Evolutionary conservation across 129 eudicot genomes (phyloP).

Genomic region (Smallanthus sonchifolius): DNA sequence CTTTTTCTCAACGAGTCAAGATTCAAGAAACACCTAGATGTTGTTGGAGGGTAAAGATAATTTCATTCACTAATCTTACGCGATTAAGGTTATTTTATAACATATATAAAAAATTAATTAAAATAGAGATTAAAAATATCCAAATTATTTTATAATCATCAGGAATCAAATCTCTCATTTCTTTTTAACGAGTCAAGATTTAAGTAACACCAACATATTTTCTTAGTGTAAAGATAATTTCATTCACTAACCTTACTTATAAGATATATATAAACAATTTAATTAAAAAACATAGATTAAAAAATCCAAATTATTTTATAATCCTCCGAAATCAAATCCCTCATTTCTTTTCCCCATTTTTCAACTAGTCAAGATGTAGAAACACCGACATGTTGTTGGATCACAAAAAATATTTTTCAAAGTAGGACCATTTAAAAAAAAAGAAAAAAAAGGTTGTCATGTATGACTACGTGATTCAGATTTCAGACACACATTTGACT

Average conservation of each 20-base stretch:
- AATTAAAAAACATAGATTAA: not conserved
- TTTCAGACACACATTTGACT: conserved; percentile 16
- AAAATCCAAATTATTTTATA: not conserved
- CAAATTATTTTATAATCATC: too few species aligned
- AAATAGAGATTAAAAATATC: too few species aligned
- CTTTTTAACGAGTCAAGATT: too few species aligned
- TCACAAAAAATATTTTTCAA: not conserved
- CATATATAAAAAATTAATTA: too few species aligned
- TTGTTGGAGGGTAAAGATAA: too few species aligned
- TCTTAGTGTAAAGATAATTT: too few species aligned
- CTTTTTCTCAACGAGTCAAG: not conserved
- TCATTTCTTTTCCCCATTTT: not conserved
- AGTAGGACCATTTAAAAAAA: not conserved
- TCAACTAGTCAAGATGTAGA: not conserved
- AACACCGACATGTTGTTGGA: not conserved
- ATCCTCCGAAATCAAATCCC: not conserved
- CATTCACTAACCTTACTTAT: not conserved
- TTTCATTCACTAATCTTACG: too few species aligned
- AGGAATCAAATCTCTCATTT: too few species aligned
- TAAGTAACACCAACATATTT: too few species aligned
- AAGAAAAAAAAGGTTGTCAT: not conserved
- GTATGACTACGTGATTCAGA: conserved; percentile 16
- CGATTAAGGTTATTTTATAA: too few species aligned
- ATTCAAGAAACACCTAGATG: not conserved
- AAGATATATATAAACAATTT: not conserved